These are phyloP conservation scores for Colletotrichum lini DNA, from an alignment of 2,329 filamentous ascomycete species.

Conservation along the genomic window DNA sequence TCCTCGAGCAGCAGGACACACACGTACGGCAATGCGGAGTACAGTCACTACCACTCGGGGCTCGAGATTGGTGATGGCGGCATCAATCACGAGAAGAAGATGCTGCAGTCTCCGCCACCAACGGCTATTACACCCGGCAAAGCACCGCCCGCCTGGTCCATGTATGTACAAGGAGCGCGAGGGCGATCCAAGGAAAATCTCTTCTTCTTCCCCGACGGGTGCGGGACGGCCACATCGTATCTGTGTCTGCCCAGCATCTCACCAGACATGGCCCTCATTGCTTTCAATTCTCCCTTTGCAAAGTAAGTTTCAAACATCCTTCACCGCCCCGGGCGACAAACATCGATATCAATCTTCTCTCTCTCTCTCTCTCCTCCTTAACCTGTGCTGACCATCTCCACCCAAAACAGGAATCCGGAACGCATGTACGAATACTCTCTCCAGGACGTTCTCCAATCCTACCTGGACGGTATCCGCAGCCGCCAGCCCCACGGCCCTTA, in stretches of 20 bases:
- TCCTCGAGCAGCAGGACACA: conserved; percentile 52
- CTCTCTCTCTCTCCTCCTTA: conserved; percentile 67
- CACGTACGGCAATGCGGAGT: conserved; percentile 57
- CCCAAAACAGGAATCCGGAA: conserved; percentile 55
- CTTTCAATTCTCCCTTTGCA: conserved; percentile 73
- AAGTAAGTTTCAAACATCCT: conserved; percentile 64
- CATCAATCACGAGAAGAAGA: conserved; percentile 46
- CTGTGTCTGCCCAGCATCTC: conserved; percentile 69
- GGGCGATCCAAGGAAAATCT: conserved; percentile 58
- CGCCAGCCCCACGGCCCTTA: conserved; percentile 76
- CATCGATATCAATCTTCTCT: conserved; percentile 54
- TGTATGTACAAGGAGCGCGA: conserved; percentile 64
- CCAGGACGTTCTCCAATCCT: conserved; percentile 5
- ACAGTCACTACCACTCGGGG: conserved; percentile 54
- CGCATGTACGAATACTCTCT: conserved; percentile 24
- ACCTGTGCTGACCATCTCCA: too few species aligned
- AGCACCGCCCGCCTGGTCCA: conserved; percentile 62
- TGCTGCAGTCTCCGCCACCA: conserved; percentile 49
- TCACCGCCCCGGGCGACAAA: conserved; percentile 63
- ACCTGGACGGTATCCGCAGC: conserved; percentile 8
- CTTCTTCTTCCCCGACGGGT: conserved; percentile 69
- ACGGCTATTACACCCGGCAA: conserved; percentile 54
- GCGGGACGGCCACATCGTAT: conserved; percentile 76
- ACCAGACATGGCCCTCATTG: conserved; percentile 64
- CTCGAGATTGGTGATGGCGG: conserved; percentile 63